phyloP scores from a whole-genome alignment of 768 basidiomycete species.

The Rubroboletus pulcherrimus region DNA sequence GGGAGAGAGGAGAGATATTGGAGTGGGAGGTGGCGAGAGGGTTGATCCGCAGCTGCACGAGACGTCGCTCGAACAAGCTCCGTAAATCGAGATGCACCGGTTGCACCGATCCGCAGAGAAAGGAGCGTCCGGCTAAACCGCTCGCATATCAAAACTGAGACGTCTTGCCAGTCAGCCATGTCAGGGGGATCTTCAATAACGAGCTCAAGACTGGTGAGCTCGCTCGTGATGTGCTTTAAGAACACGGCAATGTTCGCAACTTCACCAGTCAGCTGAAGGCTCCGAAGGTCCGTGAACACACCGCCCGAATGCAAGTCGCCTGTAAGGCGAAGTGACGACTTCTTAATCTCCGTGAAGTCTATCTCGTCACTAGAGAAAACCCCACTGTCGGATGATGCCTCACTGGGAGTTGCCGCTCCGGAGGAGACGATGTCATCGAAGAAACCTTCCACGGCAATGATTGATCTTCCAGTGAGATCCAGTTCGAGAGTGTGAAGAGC shows the following conservation, averaged over 20 bases:
- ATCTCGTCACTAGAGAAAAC: slow-evolving; percentile 75
- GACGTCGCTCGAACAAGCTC: slow-evolving; percentile 78
- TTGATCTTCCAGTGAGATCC: slow-evolving; percentile 65
- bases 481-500: slow-evolving; percentile 61
- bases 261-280: slow-evolving; percentile 66
- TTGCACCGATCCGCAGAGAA: slow-evolving; percentile 59
- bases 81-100: slow-evolving; percentile 70
- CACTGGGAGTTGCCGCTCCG: slow-evolving; percentile 68
- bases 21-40: slow-evolving; percentile 58
- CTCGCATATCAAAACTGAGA: slow-evolving; percentile 60
- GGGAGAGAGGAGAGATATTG: slow-evolving; percentile 54
- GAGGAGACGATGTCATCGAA: slow-evolving; percentile 69
- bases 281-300: slow-evolving; percentile 55
- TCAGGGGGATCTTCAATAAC: slow-evolving; percentile 78
- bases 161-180: slow-evolving; percentile 70
- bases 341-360: slow-evolving; percentile 73
- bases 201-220: slow-evolving; percentile 67
- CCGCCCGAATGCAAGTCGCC: slow-evolving; percentile 54
- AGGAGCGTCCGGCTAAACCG: slow-evolving; percentile 57
- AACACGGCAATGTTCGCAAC: slow-evolving; percentile 68
- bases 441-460: slow-evolving; percentile 74
- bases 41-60: slow-evolving; percentile 51
- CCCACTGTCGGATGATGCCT: slow-evolving; percentile 70
- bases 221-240: slow-evolving; percentile 62
- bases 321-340: slow-evolving; percentile 61